A percentile compares a stretch with the other conserved stretches of the same genome.
These are phyloP conservation scores for Miscanthus sacchariflorus DNA, from an alignment of 202 grass and related monocot genomes.

Conservation along the genomic window DNA sequence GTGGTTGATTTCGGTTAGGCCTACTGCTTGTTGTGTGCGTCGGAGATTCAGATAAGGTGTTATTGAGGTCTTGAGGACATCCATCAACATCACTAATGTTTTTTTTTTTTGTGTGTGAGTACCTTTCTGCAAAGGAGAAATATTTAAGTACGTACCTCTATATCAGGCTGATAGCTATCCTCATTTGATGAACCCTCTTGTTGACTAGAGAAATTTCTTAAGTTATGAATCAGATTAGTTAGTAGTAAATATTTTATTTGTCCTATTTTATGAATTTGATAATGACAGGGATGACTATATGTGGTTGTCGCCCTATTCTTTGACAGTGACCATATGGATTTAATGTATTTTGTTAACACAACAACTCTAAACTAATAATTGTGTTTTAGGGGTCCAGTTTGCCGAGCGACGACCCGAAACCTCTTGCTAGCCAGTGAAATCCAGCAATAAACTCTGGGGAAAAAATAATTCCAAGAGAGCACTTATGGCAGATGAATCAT, in stretches of 20 bases:
- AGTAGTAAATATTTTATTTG: not conserved
- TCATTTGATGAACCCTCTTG: not conserved
- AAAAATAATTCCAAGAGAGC: not conserved
- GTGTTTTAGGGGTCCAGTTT: not conserved
- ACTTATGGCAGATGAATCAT: conserved; percentile 21
- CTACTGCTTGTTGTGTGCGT: too few species aligned
- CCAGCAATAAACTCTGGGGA: not conserved
- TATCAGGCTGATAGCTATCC: not conserved
- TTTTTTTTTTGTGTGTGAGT: not conserved
- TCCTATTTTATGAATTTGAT: not conserved
- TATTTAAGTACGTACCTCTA: not conserved
- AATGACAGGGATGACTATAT: not conserved
- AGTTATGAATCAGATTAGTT: not conserved
- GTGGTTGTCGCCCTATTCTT: not conserved
- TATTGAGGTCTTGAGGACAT: not conserved
- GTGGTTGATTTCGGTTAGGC: too few species aligned
- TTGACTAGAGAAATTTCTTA: not conserved
- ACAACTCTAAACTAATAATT: not conserved
- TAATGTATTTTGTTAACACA: not conserved
- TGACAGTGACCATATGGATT: not conserved
- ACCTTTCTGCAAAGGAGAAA: not conserved
- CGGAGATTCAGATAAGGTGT: too few species aligned
- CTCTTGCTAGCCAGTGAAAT: not conserved
- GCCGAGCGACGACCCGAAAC: not conserved
- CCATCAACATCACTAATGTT: not conserved